Base-by-base conservation (phyloP, 2,329 filamentous ascomycete genomes). In the Elsinoe perseae region DNA sequence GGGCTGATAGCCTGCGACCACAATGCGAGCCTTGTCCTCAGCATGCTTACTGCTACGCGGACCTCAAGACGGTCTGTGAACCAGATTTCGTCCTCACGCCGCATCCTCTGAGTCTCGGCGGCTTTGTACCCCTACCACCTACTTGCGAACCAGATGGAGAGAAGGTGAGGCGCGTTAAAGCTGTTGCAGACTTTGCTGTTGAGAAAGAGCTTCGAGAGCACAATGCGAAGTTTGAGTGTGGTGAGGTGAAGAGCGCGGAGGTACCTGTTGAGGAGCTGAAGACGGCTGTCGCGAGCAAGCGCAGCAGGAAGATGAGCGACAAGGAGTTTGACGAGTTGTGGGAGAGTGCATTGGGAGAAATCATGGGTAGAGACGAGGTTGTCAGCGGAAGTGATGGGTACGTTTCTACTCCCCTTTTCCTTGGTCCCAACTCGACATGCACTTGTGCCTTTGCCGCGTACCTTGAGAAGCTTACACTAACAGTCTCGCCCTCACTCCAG, bases 101-200 rank as follows among this genome's bases (percentile, higher is more conserved):
- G 1, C 92, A 97, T 68, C 91, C 92, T 1, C 76, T 97, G 20
- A 86, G 90, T 0, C 69, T 96, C 0, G 84, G 85, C 50, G 91
- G 93, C 0, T 67, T 95, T 2, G 66, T 97, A 4, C 93, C 93
- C 6, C 74, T 98, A 7, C 84, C 91, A 4, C 92, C 95, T 1
- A 91, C 89, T 3, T 98, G 93, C 70, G 92, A 96, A 71, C 87
- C 93, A 0, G 95, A 98, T 70, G 90, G 90, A 59, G 89, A 95
- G 65, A 96, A 95, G 70, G 89, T 86, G 6, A 83, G 89, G 36
- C 86, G 87, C 16, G 86, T 97, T 50, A 89, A 92, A 65, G 82
- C 85, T 18, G 89, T 98, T 14, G 89, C 91, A 6, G 86, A 97
- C 68, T 87, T 85, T 69, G 90, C 88, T 1, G 80, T 97, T 3